Evolutionary conservation across 352 stramenopile species (phyloP).

Genomic region (Detonula confervacea): DNA sequence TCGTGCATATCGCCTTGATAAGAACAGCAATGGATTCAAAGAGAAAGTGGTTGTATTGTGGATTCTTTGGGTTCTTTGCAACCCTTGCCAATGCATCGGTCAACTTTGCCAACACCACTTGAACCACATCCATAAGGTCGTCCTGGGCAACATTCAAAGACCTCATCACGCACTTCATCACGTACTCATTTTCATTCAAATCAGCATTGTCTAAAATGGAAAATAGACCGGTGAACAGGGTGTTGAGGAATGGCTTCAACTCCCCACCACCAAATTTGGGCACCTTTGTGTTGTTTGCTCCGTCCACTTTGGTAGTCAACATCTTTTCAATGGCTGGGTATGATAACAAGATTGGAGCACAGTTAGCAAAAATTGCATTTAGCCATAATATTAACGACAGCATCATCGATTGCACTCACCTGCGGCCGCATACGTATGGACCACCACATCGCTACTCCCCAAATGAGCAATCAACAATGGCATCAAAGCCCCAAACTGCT

Average conservation of each 20-base stretch:
- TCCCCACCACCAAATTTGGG: slow-evolving; percentile 85
- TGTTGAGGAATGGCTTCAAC: slow-evolving; percentile 91
- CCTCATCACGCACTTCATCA: slow-evolving; percentile 99
- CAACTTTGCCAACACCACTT: slow-evolving; percentile 94
- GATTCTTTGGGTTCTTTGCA: slow-evolving; percentile 98
- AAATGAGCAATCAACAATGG: slow-evolving; percentile 90
- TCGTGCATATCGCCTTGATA: slow-evolving; percentile 91
- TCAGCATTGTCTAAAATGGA: slow-evolving; percentile 92
- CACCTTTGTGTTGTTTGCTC: slow-evolving; percentile 52
- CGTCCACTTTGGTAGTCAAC: slow-evolving; percentile 92
- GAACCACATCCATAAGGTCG: slow-evolving; percentile 89
- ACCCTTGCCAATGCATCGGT: slow-evolving; percentile 92
- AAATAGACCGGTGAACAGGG: slow-evolving; percentile 95
- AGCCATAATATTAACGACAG: no score
- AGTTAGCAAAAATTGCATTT: neutral
- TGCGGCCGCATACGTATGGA: slow-evolving; percentile 97
- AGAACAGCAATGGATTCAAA: slow-evolving; percentile 98
- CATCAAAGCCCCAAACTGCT: slow-evolving; percentile 92
- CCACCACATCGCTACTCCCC: slow-evolving; percentile 85
- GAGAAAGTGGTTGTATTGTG: slow-evolving; percentile 98
- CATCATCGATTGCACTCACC: no score
- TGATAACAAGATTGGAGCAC: neutral
- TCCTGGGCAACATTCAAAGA: slow-evolving; percentile 92
- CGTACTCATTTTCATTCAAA: slow-evolving; percentile 97
- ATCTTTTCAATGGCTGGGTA: slow-evolving; percentile 91